Evolutionary conservation across 2,329 filamentous ascomycete species (phyloP).

Genomic region (Chalaropsis ovoidea): DNA sequence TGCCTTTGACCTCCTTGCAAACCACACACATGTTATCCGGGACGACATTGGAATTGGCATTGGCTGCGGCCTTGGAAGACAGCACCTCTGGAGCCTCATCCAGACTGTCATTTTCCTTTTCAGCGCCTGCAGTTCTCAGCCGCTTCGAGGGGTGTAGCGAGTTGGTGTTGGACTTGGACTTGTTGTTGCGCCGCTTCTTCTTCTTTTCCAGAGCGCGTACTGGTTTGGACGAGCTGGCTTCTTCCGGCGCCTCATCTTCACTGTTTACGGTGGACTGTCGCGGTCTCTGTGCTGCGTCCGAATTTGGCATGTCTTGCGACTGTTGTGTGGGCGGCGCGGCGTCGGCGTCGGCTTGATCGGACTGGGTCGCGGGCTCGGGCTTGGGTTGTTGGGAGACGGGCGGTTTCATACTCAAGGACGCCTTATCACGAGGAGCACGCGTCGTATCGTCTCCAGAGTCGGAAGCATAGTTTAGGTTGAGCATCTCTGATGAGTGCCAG

Average conservation of each 20-base stretch:
- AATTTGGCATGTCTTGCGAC: background rate
- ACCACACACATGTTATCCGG: slow-evolving; percentile 38
- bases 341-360: background rate
- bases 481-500: slow-evolving; percentile 9
- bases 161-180: slow-evolving; percentile 10
- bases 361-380: background rate
- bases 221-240: slow-evolving; percentile 17
- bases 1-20: slow-evolving; percentile 43
- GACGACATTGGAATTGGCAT: background rate
- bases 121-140: background rate
- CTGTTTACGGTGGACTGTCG: background rate
- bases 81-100: background rate
- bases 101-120: background rate
- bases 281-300: background rate
- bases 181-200: slow-evolving; percentile 21
- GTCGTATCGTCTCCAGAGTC: slow-evolving; percentile 16
- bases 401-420: background rate
- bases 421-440: background rate
- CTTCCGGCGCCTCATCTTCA: slow-evolving; percentile 21
- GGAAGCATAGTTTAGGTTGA: slow-evolving; percentile 18
- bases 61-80: background rate
- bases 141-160: slow-evolving; percentile 6
- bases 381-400: background rate
- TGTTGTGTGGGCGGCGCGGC: background rate
- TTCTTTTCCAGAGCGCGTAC: slow-evolving; percentile 22